Percentiles rank a stretch among this genome's conserved stretches.
Conservation (phyloP, 2,329 filamentous ascomycete genomes). For the Aspergillus sp. region DNA sequence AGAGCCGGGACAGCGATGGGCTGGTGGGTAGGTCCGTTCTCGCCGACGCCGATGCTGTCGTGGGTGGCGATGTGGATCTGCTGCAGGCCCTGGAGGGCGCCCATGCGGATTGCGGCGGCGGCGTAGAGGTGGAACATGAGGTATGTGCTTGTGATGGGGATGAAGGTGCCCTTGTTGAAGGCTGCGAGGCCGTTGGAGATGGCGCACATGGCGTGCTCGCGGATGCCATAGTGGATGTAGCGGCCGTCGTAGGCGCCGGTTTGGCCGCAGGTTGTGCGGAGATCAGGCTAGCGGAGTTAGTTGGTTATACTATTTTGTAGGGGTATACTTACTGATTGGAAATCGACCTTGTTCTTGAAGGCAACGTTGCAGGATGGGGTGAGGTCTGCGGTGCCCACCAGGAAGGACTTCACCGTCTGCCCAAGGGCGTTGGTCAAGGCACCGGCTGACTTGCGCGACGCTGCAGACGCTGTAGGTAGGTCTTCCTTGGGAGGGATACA, state of each 20-base stretch:
- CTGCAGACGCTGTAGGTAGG: not conserved
- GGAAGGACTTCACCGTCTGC: conserved; percentile 1
- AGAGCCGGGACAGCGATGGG: conserved; percentile 9
- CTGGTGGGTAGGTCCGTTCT: conserved; percentile 17
- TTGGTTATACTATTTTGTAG: not conserved
- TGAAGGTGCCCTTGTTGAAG: conserved; percentile 14
- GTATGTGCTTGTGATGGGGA: conserved; percentile 12
- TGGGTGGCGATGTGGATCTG: conserved; percentile 17
- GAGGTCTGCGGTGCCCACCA: conserved; percentile 10
- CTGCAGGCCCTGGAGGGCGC: conserved; percentile 10
- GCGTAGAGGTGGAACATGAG: conserved; percentile 15
- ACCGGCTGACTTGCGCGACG: conserved; percentile 9
- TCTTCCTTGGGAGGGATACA: conserved; percentile 19
- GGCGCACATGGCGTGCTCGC: conserved; percentile 14
- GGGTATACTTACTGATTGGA: conserved; percentile 7
- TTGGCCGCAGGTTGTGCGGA: conserved; percentile 10
- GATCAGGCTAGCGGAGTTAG: conserved; percentile 4
- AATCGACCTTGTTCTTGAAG: conserved; percentile 13
- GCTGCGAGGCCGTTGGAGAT: conserved; percentile 18
- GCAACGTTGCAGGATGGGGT: conserved; percentile 9
- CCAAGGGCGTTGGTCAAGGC: conserved; percentile 4
- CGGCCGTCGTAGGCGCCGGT: conserved; percentile 11
- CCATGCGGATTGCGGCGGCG: conserved; percentile 13
- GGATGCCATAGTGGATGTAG: conserved; percentile 14
- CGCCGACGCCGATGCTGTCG: conserved; percentile 15